Percentiles rank a stretch among this genome's conserved stretches.
Evolutionary conservation across 176 grass and related monocot species (phyloP).

Genomic region (Carex littledalei): DNA sequence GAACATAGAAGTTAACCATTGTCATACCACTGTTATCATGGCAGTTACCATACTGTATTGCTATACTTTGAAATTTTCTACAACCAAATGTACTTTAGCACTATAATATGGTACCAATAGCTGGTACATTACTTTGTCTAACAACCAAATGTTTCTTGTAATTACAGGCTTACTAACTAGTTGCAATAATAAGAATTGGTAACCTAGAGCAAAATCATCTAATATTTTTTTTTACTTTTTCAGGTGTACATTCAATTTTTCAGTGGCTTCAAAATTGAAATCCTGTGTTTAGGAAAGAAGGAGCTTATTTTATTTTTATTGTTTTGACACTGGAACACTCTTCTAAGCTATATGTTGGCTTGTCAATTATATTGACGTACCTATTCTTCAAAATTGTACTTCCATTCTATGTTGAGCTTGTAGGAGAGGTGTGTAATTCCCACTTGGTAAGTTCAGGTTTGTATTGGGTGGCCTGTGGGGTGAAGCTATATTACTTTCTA

Average conservation of each 20-base stretch:
- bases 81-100: neutral
- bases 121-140: neutral
- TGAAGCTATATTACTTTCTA: neutral
- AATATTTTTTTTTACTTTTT: neutral
- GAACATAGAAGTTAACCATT: neutral
- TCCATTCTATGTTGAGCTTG: neutral
- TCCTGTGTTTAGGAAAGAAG: neutral
- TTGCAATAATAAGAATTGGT: neutral
- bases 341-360: neutral
- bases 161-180: neutral
- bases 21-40: neutral
- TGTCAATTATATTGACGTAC: neutral
- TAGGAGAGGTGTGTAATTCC: neutral
- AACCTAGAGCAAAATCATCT: neutral
- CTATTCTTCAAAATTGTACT: neutral
- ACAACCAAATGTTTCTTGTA: neutral
- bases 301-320: neutral
- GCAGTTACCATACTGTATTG: neutral
- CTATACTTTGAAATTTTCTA: neutral
- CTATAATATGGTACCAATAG: neutral
- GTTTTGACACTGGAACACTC: neutral
- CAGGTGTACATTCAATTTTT: conserved; percentile 6
- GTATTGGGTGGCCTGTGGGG: neutral
- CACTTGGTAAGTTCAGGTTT: neutral
- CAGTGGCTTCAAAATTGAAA: conserved; percentile 7